A percentile compares a stretch with the other conserved stretches of the same genome.
These are phyloP conservation scores for Umbelopsis isabellina DNA, from an alignment of 192 early-diverging fungal genomes.

Conservation along the genomic window DNA sequence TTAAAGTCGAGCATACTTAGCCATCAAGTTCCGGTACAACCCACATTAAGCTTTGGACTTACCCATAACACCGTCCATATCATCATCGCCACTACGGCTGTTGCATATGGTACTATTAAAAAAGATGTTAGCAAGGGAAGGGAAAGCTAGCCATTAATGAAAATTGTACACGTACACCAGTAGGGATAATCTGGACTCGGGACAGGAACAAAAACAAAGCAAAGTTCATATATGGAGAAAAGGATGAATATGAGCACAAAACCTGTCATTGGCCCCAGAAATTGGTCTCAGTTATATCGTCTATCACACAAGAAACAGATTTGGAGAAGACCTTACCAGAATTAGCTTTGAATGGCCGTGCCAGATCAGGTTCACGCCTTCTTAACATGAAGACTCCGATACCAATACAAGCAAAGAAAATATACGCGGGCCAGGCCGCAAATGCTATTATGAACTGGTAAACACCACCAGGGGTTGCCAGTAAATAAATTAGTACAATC, in stretches of 20 bases:
- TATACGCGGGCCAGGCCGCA: slow-evolving; percentile 27
- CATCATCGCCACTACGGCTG: not conserved
- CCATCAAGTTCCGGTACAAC: not conserved
- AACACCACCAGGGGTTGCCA: slow-evolving; percentile 31
- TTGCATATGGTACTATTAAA: not conserved
- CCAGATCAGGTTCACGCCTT: slow-evolving; percentile 22
- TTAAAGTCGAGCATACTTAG: not conserved
- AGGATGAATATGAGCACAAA: slow-evolving; percentile 2
- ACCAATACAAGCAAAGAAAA: slow-evolving; percentile 1
- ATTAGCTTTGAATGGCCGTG: slow-evolving; percentile 2
- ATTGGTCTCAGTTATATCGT: not conserved
- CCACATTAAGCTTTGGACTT: not conserved
- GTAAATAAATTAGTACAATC: slow-evolving; percentile 22
- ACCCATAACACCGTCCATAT: not conserved
- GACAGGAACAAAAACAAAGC: slow-evolving; percentile 39
- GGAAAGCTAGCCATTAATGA: not conserved
- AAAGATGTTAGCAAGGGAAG: not conserved
- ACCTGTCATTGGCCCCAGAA: not conserved
- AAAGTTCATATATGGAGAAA: slow-evolving; percentile 25
- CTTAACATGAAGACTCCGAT: slow-evolving; percentile 20
- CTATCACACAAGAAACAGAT: not conserved
- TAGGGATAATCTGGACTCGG: slow-evolving; percentile 34
- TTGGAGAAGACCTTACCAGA: not conserved
- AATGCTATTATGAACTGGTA: slow-evolving; percentile 42
- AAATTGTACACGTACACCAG: slow-evolving; percentile 23